Evolutionary conservation across 2,329 filamentous ascomycete species (phyloP).

Genomic region (Sporothrix variecibatus): DNA sequence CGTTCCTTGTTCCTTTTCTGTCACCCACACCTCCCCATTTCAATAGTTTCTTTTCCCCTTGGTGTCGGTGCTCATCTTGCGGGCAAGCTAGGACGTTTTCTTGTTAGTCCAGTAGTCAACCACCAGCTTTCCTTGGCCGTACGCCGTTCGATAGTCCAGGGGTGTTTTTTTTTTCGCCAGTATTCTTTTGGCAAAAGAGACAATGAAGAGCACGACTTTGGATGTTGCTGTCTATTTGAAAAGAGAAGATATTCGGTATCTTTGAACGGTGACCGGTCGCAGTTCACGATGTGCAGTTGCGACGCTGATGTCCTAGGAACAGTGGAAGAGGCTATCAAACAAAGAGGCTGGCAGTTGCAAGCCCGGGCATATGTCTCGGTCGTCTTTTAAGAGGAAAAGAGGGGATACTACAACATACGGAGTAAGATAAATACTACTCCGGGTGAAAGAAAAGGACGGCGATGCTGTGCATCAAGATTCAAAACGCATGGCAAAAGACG

Average conservation of each 20-base stretch:
- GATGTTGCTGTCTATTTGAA: neutral
- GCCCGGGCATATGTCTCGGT: neutral
- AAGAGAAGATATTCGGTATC: too few relatives aligned
- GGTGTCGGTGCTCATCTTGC: neutral
- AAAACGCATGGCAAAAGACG: neutral
- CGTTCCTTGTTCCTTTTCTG: neutral
- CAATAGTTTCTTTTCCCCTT: neutral
- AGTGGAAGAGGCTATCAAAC: neutral
- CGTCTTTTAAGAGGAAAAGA: neutral
- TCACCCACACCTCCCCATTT: neutral
- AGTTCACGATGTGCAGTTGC: too few relatives aligned
- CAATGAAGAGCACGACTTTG: neutral
- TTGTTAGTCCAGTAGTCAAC: neutral
- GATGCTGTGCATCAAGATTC: neutral
- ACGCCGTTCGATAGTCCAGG: neutral
- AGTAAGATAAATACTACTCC: too few relatives aligned
- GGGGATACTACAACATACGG: neutral
- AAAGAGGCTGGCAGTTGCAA: neutral
- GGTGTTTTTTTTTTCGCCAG: neutral
- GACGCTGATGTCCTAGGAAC: too few relatives aligned
- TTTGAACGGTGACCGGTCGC: too few relatives aligned
- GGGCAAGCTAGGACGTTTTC: neutral
- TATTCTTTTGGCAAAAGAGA: neutral
- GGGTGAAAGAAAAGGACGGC: neutral
- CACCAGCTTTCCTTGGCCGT: neutral